Conservation (phyloP, 1,139 yeast species). For the Geotrichum aggregatum region DNA sequence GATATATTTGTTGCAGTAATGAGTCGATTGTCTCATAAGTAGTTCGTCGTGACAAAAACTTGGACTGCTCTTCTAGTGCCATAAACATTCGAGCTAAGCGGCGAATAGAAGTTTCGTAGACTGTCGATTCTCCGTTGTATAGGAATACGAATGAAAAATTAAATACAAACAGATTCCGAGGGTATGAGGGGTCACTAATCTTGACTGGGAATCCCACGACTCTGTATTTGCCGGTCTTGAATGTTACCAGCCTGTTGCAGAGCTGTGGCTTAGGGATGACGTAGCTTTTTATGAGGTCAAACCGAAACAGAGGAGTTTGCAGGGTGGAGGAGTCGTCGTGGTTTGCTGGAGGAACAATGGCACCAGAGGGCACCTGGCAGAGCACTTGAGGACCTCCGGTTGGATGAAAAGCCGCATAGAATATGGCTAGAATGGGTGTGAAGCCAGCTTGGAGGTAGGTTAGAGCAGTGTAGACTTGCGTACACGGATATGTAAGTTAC, state of each 20-base stretch:
- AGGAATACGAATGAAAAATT: slow-evolving; percentile 90
- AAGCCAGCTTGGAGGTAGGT: slow-evolving; percentile 50
- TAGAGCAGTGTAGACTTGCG: neutral
- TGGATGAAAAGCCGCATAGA: slow-evolving; percentile 91
- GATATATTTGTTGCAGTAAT: slow-evolving; percentile 80
- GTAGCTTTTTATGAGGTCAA: slow-evolving; percentile 82
- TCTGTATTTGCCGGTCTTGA: slow-evolving; percentile 65
- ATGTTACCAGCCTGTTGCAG: slow-evolving; percentile 74
- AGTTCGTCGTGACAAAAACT: slow-evolving; percentile 52
- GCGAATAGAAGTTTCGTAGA: slow-evolving; percentile 79
- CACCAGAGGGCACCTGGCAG: slow-evolving; percentile 80
- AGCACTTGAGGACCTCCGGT: slow-evolving; percentile 93
- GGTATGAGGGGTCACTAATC: slow-evolving; percentile 67
- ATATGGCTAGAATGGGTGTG: slow-evolving; percentile 78
- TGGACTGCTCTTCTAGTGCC: slow-evolving; percentile 86
- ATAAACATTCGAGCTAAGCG: slow-evolving; percentile 85
- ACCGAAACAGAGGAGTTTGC: slow-evolving; percentile 55
- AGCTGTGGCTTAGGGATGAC: slow-evolving; percentile 90
- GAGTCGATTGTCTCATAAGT: slow-evolving; percentile 61
- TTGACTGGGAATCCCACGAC: slow-evolving; percentile 91
- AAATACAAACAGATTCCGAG: slow-evolving; percentile 87
- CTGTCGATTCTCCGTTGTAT: slow-evolving; percentile 73
- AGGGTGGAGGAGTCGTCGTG: slow-evolving; percentile 38
- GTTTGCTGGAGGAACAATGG: slow-evolving; percentile 42
- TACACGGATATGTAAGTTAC: neutral